Evolutionary conservation across 257 asterid species (phyloP).

Genomic region (Penstemon eatonii): DNA sequence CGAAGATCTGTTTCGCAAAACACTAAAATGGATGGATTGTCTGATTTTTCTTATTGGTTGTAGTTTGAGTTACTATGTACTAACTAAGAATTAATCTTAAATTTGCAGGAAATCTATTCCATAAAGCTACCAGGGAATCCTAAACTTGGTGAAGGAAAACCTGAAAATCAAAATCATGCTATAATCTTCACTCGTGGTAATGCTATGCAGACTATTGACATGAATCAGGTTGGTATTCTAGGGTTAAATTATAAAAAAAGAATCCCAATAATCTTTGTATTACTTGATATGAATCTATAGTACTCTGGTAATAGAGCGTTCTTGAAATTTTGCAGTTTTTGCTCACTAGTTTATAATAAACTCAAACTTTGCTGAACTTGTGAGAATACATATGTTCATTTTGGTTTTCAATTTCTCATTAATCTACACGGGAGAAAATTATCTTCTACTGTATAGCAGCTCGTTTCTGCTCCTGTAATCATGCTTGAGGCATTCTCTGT

Average conservation of each 20-base stretch:
- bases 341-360: background rate
- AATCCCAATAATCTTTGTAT: conserved; percentile 2
- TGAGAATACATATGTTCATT: conserved; percentile 13
- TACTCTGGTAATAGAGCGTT: conserved; percentile 5
- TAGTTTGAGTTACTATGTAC: conserved; percentile 22
- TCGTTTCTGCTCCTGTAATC: conserved; percentile 9
- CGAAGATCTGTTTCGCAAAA: too few species aligned
- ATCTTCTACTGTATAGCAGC: conserved; percentile 11
- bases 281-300: conserved; percentile 18
- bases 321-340: background rate
- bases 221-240: conserved; percentile 82
- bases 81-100: conserved; percentile 15
- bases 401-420: conserved; percentile 24
- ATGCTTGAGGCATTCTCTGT: conserved; percentile 3
- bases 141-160: conserved; percentile 98
- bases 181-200: conserved; percentile 89
- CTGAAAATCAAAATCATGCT: conserved; percentile 99
- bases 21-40: background rate
- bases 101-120: conserved; percentile 85
- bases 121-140: conserved; percentile 96
- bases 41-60: conserved; percentile 18
- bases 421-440: conserved; percentile 12
- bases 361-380: background rate
- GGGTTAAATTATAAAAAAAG: conserved; percentile 8
- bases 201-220: conserved; percentile 97